phyloP scores from a whole-genome alignment of 192 early-diverging fungal species.

The Gigaspora rosea region DNA sequence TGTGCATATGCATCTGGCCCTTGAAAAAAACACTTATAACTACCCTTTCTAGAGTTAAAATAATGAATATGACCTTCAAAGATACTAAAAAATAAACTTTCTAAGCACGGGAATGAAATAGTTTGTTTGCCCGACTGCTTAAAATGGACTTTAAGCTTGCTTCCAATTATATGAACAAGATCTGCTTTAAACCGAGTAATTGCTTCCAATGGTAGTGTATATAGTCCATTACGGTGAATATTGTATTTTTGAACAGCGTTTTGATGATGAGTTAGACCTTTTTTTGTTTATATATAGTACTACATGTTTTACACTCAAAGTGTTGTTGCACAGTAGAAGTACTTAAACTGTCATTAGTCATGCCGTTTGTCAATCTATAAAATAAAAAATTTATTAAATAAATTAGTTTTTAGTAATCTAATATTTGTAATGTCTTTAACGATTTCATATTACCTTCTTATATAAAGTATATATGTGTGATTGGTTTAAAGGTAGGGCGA shows the following conservation, averaged over 20 bases:
- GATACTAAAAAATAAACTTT: neutral
- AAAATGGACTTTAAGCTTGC: neutral
- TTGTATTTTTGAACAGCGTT: neutral
- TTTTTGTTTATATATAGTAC: conserved; percentile 2
- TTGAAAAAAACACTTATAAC: conserved; percentile 7
- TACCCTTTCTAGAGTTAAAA: neutral
- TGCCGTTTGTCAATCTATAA: neutral
- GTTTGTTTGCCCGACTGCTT: neutral
- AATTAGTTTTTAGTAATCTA: too few species aligned
- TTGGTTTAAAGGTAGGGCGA: too few species aligned
- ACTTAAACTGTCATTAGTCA: neutral
- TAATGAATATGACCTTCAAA: neutral
- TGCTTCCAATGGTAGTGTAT: neutral
- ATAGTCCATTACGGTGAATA: neutral
- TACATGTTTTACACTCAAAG: neutral
- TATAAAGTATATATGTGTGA: too few species aligned
- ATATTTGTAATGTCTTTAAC: neutral
- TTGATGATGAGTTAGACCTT: neutral
- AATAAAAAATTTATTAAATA: too few species aligned
- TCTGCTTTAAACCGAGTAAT: neutral
- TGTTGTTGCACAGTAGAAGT: neutral
- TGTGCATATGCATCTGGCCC: neutral
- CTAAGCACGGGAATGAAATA: neutral
- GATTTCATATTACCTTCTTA: neutral
- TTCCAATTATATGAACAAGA: conserved; percentile 4